phyloP scores from a whole-genome alignment of 345 rosid species.

The Moricandia arvensis region DNA sequence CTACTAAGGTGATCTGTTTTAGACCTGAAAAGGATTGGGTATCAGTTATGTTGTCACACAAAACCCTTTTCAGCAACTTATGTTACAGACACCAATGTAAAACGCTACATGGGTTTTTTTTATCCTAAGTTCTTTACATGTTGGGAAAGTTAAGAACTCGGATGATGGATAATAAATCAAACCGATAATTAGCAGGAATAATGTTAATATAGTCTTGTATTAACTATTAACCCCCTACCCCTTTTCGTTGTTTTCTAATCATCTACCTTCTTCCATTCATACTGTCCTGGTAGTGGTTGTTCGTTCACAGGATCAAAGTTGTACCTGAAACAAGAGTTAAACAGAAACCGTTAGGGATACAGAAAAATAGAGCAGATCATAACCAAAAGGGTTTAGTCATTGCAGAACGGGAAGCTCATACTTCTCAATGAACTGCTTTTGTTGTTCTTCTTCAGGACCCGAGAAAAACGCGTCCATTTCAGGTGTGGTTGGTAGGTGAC shows the following conservation, averaged over 20 bases:
- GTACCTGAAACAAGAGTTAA: conserved; percentile 54
- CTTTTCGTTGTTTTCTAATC: conserved; percentile 36
- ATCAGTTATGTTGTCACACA: conserved; percentile 51
- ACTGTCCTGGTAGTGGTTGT: conserved; percentile 89
- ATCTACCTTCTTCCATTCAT: conserved; percentile 82
- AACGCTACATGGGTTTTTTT: conserved; percentile 52
- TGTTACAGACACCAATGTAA: conserved; percentile 69
- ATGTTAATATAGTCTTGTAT: background rate
- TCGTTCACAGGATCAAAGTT: conserved; percentile 95
- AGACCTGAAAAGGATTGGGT: conserved; percentile 59
- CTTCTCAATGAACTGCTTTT: conserved; percentile 72
- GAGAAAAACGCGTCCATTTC: conserved; percentile 86
- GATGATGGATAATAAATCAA: background rate
- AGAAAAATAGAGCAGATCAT: background rate
- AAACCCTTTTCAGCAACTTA: conserved; percentile 55
- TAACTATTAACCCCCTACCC: conserved; percentile 18
- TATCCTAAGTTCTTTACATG: conserved; percentile 78
- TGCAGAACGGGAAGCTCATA: conserved; percentile 24
- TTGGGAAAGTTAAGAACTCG: conserved; percentile 1
- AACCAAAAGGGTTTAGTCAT: background rate
- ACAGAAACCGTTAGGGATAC: conserved; percentile 2
- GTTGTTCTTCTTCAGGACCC: conserved; percentile 76
- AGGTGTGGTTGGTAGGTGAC: conserved; percentile 57
- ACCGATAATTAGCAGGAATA: background rate
- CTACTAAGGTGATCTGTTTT: conserved; percentile 64